phyloP scores from a whole-genome alignment of 2,329 filamentous ascomycete genomes.

The Cladosporium sp. region DNA sequence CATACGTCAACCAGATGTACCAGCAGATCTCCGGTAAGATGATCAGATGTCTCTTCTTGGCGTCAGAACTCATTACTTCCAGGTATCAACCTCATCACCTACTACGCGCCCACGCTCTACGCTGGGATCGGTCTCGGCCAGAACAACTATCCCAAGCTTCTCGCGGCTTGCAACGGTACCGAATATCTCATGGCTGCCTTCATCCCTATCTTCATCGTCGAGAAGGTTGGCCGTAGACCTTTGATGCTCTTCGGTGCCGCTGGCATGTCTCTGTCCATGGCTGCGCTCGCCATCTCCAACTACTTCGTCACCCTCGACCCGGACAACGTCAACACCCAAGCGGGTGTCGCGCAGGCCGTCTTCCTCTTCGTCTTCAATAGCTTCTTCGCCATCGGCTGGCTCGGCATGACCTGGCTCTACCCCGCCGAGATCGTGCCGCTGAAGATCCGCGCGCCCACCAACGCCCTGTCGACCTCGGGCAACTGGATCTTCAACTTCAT shows the following conservation, averaged over 20 bases:
- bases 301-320: slow-evolving; percentile 12
- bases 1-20: slow-evolving; percentile 27
- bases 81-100: slow-evolving; percentile 27
- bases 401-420: slow-evolving; percentile 19
- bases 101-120: slow-evolving; percentile 42
- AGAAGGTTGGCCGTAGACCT: slow-evolving; percentile 48
- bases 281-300: slow-evolving; percentile 25
- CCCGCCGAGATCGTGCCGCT: slow-evolving; percentile 31
- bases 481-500: slow-evolving; percentile 55
- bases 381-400: slow-evolving; percentile 33
- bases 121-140: slow-evolving; percentile 43
- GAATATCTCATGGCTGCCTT: slow-evolving; percentile 44
- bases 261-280: slow-evolving; percentile 33
- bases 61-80: neutral
- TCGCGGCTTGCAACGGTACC: slow-evolving; percentile 43
- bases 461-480: slow-evolving; percentile 38
- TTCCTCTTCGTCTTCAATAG: slow-evolving; percentile 34
- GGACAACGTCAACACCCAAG: slow-evolving; percentile 15
- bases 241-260: slow-evolving; percentile 64
- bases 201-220: slow-evolving; percentile 40
- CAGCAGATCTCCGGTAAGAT: slow-evolving; percentile 1
- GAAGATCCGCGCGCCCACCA: slow-evolving; percentile 29
- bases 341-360: slow-evolving; percentile 32
- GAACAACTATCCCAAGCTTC: slow-evolving; percentile 38
- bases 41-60: neutral